A percentile compares a stretch with the other conserved stretches of the same genome.
These are phyloP conservation scores for Amaranthus hypochondriacus DNA, from an alignment of 148 eudicot species.

Conservation along the genomic window DNA sequence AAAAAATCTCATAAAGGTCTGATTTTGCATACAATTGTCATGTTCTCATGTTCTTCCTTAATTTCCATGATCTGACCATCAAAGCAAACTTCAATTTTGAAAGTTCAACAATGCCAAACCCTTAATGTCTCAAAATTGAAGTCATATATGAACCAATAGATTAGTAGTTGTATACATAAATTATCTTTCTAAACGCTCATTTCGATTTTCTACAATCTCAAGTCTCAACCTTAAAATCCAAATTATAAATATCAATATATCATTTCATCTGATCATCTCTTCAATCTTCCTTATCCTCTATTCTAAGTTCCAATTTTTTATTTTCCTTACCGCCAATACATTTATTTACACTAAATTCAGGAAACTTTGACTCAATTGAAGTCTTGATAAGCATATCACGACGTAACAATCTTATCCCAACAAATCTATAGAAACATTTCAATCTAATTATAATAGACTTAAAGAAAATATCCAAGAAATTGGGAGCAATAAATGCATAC, in stretches of 20 bases:
- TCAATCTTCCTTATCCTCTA: too few relatives aligned
- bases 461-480: not conserved
- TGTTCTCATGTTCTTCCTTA: not conserved
- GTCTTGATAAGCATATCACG: not conserved
- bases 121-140: not conserved
- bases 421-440: not conserved
- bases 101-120: not conserved
- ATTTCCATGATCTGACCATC: not conserved
- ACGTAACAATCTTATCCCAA: slow-evolving; percentile 2
- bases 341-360: not conserved
- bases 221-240: not conserved
- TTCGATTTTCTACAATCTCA: too few relatives aligned
- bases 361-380: not conserved
- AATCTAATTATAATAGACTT: not conserved
- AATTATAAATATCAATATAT: not conserved
- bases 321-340: not conserved
- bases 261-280: too few relatives aligned
- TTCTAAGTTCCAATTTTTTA: not conserved
- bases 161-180: too few relatives aligned
- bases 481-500: slow-evolving; percentile 8
- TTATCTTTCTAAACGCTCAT: too few relatives aligned
- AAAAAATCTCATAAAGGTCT: not conserved
- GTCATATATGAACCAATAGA: too few relatives aligned
- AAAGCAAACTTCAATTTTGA: not conserved
- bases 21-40: not conserved